phyloP scores from a whole-genome alignment of 257 asterid species.

The Hygrophila difformis region DNA sequence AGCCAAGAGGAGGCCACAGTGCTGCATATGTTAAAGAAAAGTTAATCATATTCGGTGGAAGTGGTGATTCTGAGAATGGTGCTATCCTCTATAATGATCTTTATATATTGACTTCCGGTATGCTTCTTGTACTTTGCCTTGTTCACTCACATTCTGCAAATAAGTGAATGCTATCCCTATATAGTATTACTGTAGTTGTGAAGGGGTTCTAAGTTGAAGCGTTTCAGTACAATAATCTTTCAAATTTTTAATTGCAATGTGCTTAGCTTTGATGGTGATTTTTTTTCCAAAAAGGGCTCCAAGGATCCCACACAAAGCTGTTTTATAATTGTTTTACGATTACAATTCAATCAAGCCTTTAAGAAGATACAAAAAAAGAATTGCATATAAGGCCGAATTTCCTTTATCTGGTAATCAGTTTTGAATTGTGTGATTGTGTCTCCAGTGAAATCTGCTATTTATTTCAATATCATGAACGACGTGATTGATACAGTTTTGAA shows the following conservation, averaged over 20 bases:
- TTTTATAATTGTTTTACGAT: no score
- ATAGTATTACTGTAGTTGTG: not conserved
- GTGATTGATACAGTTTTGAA: not conserved
- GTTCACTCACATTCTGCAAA: constrained; percentile 5
- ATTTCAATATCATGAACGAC: no score
- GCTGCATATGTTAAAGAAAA: no score
- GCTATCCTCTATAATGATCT: constrained; percentile 85
- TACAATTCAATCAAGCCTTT: constrained; percentile 13
- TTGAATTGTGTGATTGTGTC: no score
- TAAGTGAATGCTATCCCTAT: not conserved
- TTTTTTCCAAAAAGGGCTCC: not conserved
- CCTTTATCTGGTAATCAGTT: no score
- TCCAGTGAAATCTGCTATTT: no score
- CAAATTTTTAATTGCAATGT: not conserved
- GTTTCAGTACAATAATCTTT: not conserved
- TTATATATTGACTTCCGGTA: constrained; percentile 80
- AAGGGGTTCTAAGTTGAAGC: constrained; percentile 2
- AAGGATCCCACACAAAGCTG: no score
- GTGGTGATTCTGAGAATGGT: constrained; percentile 60
- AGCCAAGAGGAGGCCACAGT: no score
- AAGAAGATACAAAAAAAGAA: no score
- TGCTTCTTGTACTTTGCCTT: constrained; percentile 11
- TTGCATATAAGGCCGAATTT: no score
- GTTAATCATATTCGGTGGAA: no score
- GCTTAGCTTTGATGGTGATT: no score